Conservation (phyloP, 257 asterid genomes). For the Solanum paucissectum region DNA sequence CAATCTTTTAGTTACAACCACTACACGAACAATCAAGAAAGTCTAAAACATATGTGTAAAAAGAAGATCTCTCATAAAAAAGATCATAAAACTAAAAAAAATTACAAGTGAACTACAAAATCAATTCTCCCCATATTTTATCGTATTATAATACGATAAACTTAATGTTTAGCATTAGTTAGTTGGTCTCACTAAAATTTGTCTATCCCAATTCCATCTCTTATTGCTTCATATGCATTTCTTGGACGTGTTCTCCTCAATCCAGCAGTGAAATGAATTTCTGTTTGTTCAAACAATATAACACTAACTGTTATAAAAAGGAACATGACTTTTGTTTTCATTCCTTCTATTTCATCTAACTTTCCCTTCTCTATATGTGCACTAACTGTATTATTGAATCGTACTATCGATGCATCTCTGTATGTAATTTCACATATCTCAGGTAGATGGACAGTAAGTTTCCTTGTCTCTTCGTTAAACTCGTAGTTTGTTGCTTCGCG, state of each 20-base stretch:
- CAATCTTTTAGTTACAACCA: background rate
- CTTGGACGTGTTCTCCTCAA: slow-evolving; percentile 71
- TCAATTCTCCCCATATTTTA: background rate
- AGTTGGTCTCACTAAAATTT: slow-evolving; percentile 34
- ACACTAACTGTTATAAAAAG: slow-evolving; percentile 68
- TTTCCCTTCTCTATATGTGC: slow-evolving; percentile 67
- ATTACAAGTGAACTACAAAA: background rate
- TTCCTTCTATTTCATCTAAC: slow-evolving; percentile 60
- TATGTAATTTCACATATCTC: slow-evolving; percentile 58
- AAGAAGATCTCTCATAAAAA: background rate
- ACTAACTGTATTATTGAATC: slow-evolving; percentile 40
- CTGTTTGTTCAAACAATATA: slow-evolving; percentile 53
- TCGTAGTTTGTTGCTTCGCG: slow-evolving; percentile 69
- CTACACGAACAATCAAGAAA: background rate
- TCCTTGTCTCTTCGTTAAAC: slow-evolving; percentile 58
- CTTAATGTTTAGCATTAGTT: background rate
- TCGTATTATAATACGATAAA: background rate
- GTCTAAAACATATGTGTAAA: background rate
- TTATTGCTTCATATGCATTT: slow-evolving; percentile 63
- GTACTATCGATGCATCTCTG: slow-evolving; percentile 53
- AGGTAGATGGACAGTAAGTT: slow-evolving; percentile 48
- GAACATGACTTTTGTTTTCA: slow-evolving; percentile 56
- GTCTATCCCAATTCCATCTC: slow-evolving; percentile 52
- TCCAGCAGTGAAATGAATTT: slow-evolving; percentile 67
- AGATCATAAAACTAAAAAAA: background rate